A percentile compares a stretch with the other conserved stretches of the same genome.
phyloP scores from a whole-genome alignment of 306 rosid species.

The Dicorynia guianensis region DNA sequence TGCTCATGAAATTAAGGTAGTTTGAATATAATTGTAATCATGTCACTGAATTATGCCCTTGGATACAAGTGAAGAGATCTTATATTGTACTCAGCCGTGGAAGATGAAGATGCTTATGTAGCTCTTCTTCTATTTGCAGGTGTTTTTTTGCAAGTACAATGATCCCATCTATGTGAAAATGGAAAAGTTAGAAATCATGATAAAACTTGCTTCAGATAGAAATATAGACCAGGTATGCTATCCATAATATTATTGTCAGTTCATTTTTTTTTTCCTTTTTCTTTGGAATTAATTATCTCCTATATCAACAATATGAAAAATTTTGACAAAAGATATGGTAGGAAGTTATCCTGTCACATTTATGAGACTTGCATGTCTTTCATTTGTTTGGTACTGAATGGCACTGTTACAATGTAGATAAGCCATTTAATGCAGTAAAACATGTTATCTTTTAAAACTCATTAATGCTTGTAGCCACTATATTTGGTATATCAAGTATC shows the following conservation, averaged over 20 bases:
- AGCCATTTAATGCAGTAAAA: conserved; percentile 20
- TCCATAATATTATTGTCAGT: conserved; percentile 27
- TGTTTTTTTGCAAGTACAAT: conserved; percentile 98
- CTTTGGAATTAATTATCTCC: conserved; percentile 2
- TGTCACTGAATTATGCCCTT: conserved; percentile 25
- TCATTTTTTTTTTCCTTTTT: not conserved
- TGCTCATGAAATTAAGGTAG: conserved; percentile 99
- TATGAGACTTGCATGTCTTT: conserved; percentile 24
- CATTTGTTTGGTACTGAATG: not conserved
- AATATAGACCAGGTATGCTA: conserved; percentile 89
- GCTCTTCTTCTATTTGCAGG: conserved; percentile 59
- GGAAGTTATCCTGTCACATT: conserved; percentile 24
- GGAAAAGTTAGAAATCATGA: conserved; percentile 99
- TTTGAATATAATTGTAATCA: conserved; percentile 33
- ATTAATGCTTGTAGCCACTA: conserved; percentile 1
- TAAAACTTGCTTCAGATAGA: conserved; percentile 96
- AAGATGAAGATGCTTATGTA: conserved; percentile 31
- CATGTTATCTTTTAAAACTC: conserved; percentile 13
- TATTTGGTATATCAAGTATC: conserved; percentile 19
- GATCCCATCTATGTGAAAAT: conserved; percentile 98
- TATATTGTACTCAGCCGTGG: conserved; percentile 25
- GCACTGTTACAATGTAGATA: conserved; percentile 23
- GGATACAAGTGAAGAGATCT: not conserved
- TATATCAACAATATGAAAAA: conserved; percentile 8
- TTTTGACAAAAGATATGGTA: not conserved